These are phyloP conservation scores for Ballota nigra DNA, from an alignment of 257 asterid genomes.

Conservation along the genomic window DNA sequence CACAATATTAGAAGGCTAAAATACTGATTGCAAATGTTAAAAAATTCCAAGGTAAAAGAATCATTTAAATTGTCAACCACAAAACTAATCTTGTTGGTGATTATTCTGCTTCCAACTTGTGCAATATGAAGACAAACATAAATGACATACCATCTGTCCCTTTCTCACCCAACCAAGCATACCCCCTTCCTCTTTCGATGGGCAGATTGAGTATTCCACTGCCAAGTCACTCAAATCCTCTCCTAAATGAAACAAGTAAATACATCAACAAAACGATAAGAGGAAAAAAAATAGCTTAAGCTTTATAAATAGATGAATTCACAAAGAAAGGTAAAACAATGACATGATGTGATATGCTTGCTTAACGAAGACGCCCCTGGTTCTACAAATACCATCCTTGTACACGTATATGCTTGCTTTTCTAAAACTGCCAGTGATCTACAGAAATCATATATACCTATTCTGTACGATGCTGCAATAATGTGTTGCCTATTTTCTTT, in stretches of 20 bases:
- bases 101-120: not conserved
- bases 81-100: not conserved
- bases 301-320: not conserved
- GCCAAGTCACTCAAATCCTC: conserved; percentile 98
- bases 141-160: conserved; percentile 90
- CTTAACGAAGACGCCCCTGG: not conserved
- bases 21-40: not conserved
- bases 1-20: not conserved
- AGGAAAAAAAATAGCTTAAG: conserved; percentile 14
- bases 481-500: not conserved
- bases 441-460: not conserved
- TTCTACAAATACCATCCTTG: conserved; percentile 15
- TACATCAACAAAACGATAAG: conserved; percentile 23
- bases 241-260: conserved; percentile 50
- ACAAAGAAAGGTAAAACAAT: not conserved
- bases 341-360: not conserved
- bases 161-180: conserved; percentile 99
- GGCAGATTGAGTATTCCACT: conserved; percentile 78
- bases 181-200: conserved; percentile 96
- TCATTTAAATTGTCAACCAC: not conserved
- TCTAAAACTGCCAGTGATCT: not conserved
- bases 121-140: conserved; percentile 15
- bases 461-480: not conserved
- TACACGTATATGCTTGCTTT: not conserved
- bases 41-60: not conserved